A percentile compares a stretch with the other conserved stretches of the same genome.
Conservation (phyloP, 2,329 filamentous ascomycete species). For the Plenodomus biglobosus region DNA sequence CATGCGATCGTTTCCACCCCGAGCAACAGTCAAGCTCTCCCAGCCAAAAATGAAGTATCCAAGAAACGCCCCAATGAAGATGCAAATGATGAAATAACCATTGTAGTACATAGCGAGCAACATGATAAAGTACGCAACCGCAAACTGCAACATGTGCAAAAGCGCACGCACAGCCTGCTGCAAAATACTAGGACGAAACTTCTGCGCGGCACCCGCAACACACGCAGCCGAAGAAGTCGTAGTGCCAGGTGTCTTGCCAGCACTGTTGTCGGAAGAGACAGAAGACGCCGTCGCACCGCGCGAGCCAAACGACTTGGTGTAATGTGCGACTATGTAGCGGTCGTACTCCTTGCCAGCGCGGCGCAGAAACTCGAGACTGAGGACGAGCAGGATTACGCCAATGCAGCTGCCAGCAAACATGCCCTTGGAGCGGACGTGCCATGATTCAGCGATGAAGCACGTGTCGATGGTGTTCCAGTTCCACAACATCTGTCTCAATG, state of each 20-base stretch:
- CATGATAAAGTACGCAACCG: slow-evolving; percentile 80
- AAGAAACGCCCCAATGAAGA: slow-evolving; percentile 42
- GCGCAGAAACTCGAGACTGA: slow-evolving; percentile 71
- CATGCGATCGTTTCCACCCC: slow-evolving; percentile 32
- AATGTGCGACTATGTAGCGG: slow-evolving; percentile 61
- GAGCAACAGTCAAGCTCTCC: slow-evolving; percentile 35
- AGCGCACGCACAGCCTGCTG: slow-evolving; percentile 70
- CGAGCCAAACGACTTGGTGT: slow-evolving; percentile 33
- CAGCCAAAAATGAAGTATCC: slow-evolving; percentile 43
- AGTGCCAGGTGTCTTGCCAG: slow-evolving; percentile 12
- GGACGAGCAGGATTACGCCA: slow-evolving; percentile 71
- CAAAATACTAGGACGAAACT: slow-evolving; percentile 59
- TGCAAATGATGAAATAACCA: slow-evolving; percentile 65
- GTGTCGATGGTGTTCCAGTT: slow-evolving; percentile 74
- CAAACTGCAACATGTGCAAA: slow-evolving; percentile 74
- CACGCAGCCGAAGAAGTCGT: slow-evolving; percentile 5
- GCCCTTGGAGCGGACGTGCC: slow-evolving; percentile 68
- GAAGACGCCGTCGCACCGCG: slow-evolving; percentile 8
- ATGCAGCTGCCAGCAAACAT: slow-evolving; percentile 84
- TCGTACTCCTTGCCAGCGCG: slow-evolving; percentile 75
- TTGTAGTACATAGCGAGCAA: slow-evolving; percentile 68
- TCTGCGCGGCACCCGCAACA: slow-evolving; percentile 2
- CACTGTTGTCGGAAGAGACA: slow-evolving; percentile 17
- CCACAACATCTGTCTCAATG: slow-evolving; percentile 65
- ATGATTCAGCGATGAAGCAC: slow-evolving; percentile 70